Evolutionary conservation across 495 filamentous ascomycete species (phyloP).

Genomic region (Pseudevernia furfuracea): DNA sequence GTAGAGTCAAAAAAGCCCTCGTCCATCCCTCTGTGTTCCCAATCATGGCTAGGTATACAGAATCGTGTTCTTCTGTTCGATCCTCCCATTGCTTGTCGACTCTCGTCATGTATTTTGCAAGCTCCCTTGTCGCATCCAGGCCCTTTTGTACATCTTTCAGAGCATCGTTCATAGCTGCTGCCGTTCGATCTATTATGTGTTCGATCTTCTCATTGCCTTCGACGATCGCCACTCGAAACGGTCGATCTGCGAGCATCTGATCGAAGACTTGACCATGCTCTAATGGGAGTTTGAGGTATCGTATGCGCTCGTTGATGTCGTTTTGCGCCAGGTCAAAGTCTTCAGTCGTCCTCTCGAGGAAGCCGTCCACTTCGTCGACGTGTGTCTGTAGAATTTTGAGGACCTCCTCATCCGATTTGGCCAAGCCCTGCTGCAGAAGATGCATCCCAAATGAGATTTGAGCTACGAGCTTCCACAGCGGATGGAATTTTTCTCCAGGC

Average conservation of each 20-base stretch:
- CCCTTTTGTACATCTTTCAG: constrained; percentile 73
- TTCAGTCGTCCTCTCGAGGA: constrained; percentile 74
- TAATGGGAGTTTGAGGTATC: constrained; percentile 74
- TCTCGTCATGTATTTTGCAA: constrained; percentile 64
- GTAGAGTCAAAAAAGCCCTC: constrained; percentile 60
- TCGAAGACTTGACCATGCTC: constrained; percentile 80
- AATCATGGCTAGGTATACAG: constrained; percentile 71
- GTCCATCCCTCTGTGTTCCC: constrained; percentile 84
- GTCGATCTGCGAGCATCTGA: constrained; percentile 75
- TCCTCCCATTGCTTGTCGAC: constrained; percentile 50
- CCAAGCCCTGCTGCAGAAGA: constrained; percentile 73
- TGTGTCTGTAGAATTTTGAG: constrained; percentile 84
- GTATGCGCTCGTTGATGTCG: constrained; percentile 66
- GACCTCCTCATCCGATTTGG: constrained; percentile 80
- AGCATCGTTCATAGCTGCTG: constrained; percentile 61
- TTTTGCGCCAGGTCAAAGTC: constrained; percentile 75
- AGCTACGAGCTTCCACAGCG: constrained; percentile 80
- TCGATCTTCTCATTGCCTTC: constrained; percentile 88
- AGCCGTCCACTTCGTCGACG: constrained; percentile 88
- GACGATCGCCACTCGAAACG: constrained; percentile 72
- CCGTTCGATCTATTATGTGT: constrained; percentile 73
- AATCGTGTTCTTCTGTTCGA: constrained; percentile 39
- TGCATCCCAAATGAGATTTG: constrained; percentile 93
- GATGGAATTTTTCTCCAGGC: constrained; percentile 63
- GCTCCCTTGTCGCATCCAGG: constrained; percentile 63